Percentiles rank a stretch among this genome's conserved stretches.
phyloP scores from a whole-genome alignment of 345 rosid species.

The Eucalyptus curtisii region DNA sequence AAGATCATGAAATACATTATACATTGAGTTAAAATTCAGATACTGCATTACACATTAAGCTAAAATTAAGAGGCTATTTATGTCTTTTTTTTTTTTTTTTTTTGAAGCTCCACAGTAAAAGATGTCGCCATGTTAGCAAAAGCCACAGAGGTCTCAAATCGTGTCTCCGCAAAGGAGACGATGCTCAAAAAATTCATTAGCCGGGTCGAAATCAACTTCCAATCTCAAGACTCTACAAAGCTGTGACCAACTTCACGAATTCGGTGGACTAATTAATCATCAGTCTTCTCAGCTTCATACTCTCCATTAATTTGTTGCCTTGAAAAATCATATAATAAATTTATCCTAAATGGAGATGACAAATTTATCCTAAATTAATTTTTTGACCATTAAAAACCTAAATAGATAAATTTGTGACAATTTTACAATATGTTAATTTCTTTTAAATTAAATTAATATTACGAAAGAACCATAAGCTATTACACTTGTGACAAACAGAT shows the following conservation, averaged over 20 bases:
- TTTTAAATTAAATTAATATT: too few relatives aligned
- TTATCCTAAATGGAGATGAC: too few relatives aligned
- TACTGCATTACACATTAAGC: rapidly evolving
- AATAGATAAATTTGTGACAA: too few relatives aligned
- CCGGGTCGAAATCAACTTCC: background rate
- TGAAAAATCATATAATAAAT: too few relatives aligned
- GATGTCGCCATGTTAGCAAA: background rate
- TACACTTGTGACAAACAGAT: too few relatives aligned
- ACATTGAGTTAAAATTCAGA: too few relatives aligned
- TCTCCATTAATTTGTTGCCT: background rate
- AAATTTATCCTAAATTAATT: too few relatives aligned
- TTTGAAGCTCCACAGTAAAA: background rate
- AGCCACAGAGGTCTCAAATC: background rate
- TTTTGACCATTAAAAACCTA: too few relatives aligned
- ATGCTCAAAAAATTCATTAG: background rate
- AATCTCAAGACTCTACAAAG: background rate
- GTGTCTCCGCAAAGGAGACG: background rate
- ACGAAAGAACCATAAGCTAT: too few relatives aligned
- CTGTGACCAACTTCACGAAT: background rate
- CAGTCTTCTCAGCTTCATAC: background rate
- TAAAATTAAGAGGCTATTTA: too few relatives aligned
- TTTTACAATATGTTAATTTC: too few relatives aligned
- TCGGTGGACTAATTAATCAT: background rate
- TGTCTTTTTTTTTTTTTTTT: background rate
- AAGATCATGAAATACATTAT: too few relatives aligned